These are phyloP conservation scores for Coniophora puteana DNA, from an alignment of 1,284 basidiomycete species.

Conservation along the genomic window DNA sequence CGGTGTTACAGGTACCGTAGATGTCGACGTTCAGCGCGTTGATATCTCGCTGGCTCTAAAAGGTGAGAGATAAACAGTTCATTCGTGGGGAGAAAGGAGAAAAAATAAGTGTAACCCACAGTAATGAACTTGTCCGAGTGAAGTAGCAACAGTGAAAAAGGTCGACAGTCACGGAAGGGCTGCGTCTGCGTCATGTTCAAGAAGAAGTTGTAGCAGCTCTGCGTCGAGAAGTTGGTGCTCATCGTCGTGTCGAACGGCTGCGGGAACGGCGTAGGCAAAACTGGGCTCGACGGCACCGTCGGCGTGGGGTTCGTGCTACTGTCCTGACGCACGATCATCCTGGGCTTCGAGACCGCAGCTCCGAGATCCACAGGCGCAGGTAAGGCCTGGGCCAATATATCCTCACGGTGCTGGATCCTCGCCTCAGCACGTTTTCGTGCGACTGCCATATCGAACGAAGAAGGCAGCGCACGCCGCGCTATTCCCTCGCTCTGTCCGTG, in stretches of 20 bases:
- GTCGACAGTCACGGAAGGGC: conserved; percentile 66
- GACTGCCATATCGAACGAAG: neutral
- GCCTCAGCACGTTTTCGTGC: too few relatives aligned
- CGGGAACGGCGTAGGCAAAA: conserved; percentile 69
- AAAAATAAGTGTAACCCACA: conserved; percentile 39
- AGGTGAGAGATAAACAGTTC: conserved; percentile 7
- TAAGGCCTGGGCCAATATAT: too few relatives aligned
- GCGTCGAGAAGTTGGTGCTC: conserved; percentile 58
- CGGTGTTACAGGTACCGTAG: conserved; percentile 76
- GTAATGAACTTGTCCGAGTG: conserved; percentile 57
- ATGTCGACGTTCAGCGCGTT: conserved; percentile 63
- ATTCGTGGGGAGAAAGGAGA: neutral
- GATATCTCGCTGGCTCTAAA: conserved; percentile 59
- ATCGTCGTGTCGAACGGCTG: conserved; percentile 69
- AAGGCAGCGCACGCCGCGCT: too few relatives aligned
- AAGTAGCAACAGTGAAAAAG: conserved; percentile 68
- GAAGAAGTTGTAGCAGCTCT: conserved; percentile 66
- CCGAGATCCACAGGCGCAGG: neutral
- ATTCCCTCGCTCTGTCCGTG: too few relatives aligned
- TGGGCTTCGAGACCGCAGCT: conserved; percentile 4
- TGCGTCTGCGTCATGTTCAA: conserved; percentile 60
- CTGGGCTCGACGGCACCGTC: conserved; percentile 36
- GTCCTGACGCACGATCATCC: conserved; percentile 4
- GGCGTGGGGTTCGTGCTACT: conserved; percentile 29
- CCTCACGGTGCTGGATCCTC: too few relatives aligned